These are phyloP conservation scores for Aspergillus pseudoglaucus DNA, from an alignment of 2,329 filamentous ascomycete species.

Conservation along the genomic window DNA sequence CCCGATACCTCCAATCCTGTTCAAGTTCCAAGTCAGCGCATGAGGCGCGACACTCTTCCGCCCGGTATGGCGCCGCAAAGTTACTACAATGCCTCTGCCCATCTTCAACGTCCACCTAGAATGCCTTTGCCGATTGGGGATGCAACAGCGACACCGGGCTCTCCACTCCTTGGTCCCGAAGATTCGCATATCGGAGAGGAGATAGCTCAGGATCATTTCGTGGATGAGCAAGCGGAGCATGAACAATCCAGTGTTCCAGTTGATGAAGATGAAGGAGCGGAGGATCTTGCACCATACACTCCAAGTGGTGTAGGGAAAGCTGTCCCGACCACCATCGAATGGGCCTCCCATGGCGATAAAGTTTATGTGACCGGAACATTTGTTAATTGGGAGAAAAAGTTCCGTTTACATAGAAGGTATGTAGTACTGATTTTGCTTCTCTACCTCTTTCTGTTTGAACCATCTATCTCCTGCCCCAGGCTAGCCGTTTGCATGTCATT, in stretches of 20 bases:
- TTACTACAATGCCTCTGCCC: constrained; percentile 37
- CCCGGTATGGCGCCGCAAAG: constrained; percentile 33
- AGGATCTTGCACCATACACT: constrained; percentile 60
- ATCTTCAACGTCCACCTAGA: constrained; percentile 62
- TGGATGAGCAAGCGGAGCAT: constrained; percentile 49
- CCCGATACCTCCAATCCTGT: constrained; percentile 33
- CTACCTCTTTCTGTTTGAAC: constrained; percentile 4
- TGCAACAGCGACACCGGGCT: constrained; percentile 81
- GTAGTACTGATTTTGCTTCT: constrained; percentile 30
- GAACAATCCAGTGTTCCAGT: constrained; percentile 47
- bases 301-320: constrained; percentile 69
- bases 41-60: constrained; percentile 23
- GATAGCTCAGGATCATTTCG: constrained; percentile 34
- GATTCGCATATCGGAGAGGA: constrained; percentile 50
- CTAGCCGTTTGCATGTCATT: neutral
- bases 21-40: constrained; percentile 31
- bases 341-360: constrained; percentile 75
- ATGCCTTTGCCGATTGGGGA: constrained; percentile 90
- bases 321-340: constrained; percentile 79
- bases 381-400: constrained; percentile 95
- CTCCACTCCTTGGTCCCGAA: constrained; percentile 72
- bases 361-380: constrained; percentile 97
- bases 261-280: constrained; percentile 68
- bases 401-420: constrained; percentile 77
- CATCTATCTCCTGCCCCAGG: neutral